Conservation (phyloP, 2,329 filamentous ascomycete species). For the Tolypocladium tundrense region DNA sequence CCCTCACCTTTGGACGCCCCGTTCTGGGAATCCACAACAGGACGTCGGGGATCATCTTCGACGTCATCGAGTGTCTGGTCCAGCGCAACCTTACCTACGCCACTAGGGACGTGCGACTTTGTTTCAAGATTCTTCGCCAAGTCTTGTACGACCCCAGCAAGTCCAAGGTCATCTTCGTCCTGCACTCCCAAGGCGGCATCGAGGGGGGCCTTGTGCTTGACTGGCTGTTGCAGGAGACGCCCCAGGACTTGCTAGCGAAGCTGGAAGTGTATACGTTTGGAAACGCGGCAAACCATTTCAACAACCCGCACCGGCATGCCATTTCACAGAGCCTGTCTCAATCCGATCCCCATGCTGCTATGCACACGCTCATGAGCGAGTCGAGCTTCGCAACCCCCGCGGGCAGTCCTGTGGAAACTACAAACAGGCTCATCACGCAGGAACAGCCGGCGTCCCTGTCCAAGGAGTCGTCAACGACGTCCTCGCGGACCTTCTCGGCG, state of each 20-base stretch:
- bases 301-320: conserved; percentile 54
- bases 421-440: conserved; percentile 6
- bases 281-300: conserved; percentile 71
- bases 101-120: conserved; percentile 54
- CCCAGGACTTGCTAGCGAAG: conserved; percentile 53
- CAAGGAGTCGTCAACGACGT: conserved; percentile 18
- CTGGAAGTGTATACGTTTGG: conserved; percentile 74
- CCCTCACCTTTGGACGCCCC: conserved; percentile 60
- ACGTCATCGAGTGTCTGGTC: conserved; percentile 66
- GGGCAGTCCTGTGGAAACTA: conserved; percentile 10
- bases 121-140: conserved; percentile 52
- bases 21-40: conserved; percentile 66
- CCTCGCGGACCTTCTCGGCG: conserved; percentile 23
- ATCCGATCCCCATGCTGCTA: conserved; percentile 22
- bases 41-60: conserved; percentile 65
- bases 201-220: conserved; percentile 64
- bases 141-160: conserved; percentile 51
- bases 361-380: conserved; percentile 24
- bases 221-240: conserved; percentile 64
- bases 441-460: conserved; percentile 5
- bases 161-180: conserved; percentile 61
- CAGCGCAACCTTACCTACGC: conserved; percentile 67
- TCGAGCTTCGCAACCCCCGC: conserved; percentile 18
- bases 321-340: conserved; percentile 28
- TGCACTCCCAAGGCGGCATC: conserved; percentile 71